These are phyloP conservation scores for Hymenoscyphus albidus DNA, from an alignment of 2,329 filamentous ascomycete genomes.

Conservation along the genomic window DNA sequence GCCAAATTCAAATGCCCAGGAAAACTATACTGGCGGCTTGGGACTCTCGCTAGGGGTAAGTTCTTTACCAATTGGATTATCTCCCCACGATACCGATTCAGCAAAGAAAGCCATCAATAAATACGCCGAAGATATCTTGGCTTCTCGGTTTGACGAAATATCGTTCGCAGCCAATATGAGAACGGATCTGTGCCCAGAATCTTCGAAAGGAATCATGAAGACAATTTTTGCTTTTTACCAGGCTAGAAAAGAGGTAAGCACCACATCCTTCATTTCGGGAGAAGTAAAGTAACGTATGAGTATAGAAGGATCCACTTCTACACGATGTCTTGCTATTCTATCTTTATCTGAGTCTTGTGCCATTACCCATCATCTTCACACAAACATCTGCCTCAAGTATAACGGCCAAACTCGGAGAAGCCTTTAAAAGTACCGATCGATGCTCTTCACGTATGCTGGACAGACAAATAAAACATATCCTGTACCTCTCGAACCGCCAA, in stretches of 20 bases:
- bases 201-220: conserved; percentile 5
- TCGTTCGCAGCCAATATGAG: conserved; percentile 4
- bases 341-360: conserved; percentile 10
- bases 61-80: conserved; percentile 22
- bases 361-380: conserved; percentile 16
- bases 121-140: conserved; percentile 8
- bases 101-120: neutral
- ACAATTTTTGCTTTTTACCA: conserved; percentile 9
- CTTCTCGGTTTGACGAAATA: conserved; percentile 4
- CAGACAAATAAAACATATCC: conserved; percentile 19
- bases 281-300: neutral
- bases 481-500: conserved; percentile 11
- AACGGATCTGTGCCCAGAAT: neutral
- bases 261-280: neutral
- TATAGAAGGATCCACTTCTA: conserved; percentile 11
- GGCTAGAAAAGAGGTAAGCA: neutral
- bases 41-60: conserved; percentile 15
- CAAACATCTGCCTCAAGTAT: conserved; percentile 13
- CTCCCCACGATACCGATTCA: neutral
- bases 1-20: conserved; percentile 8
- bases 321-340: conserved; percentile 15
- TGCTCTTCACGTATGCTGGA: conserved; percentile 23
- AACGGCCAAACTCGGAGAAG: conserved; percentile 2
- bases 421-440: neutral
- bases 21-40: conserved; percentile 13